phyloP scores from a whole-genome alignment of 2,329 filamentous ascomycete genomes.

The Diaporthe citrichinensis region DNA sequence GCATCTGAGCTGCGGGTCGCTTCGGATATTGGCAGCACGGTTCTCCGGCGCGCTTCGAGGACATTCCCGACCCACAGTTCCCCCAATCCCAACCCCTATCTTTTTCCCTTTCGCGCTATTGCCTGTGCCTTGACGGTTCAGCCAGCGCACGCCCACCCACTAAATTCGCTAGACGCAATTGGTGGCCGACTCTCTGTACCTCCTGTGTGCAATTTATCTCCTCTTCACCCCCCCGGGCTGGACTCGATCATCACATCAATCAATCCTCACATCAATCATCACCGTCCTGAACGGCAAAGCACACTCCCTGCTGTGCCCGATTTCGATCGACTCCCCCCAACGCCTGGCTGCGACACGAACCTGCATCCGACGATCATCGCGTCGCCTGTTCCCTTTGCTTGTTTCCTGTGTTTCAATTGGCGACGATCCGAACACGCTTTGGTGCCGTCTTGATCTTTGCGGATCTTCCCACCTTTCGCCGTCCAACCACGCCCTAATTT shows the following conservation, averaged over 20 bases:
- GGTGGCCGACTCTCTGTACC: slow-evolving; percentile 29
- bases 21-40: slow-evolving; percentile 38
- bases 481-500: slow-evolving; percentile 4
- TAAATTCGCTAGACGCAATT: slow-evolving; percentile 44
- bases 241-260: slow-evolving; percentile 41
- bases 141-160: slow-evolving; percentile 42
- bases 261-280: slow-evolving; percentile 29
- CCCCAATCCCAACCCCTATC: slow-evolving; percentile 42
- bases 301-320: slow-evolving; percentile 15
- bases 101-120: slow-evolving; percentile 40
- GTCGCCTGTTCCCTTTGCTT: slow-evolving; percentile 32
- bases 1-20: slow-evolving; percentile 39
- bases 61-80: slow-evolving; percentile 37
- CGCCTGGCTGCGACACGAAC: slow-evolving; percentile 42
- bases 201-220: slow-evolving; percentile 38
- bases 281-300: slow-evolving; percentile 22
- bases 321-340: slow-evolving; percentile 22
- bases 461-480: slow-evolving; percentile 21
- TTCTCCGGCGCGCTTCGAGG: slow-evolving; percentile 38
- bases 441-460: slow-evolving; percentile 39
- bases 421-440: slow-evolving; percentile 33
- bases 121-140: slow-evolving; percentile 43
- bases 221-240: slow-evolving; percentile 41
- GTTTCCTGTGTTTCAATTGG: slow-evolving; percentile 39
- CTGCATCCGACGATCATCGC: slow-evolving; percentile 38